A percentile compares a stretch with the other conserved stretches of the same genome.
phyloP scores from a whole-genome alignment of 306 rosid species.

The Purshia tridentata region DNA sequence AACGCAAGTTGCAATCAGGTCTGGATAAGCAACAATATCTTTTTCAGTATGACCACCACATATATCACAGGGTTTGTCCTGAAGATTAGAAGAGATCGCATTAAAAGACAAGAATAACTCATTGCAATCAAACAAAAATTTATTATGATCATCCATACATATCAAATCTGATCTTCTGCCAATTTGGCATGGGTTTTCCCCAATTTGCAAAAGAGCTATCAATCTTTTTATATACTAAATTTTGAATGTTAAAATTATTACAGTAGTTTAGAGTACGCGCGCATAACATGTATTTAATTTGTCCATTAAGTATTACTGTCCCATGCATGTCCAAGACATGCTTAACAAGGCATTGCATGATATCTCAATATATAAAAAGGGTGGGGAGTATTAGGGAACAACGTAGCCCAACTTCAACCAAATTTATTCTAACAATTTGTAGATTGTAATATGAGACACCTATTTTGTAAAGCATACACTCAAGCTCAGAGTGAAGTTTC shows the following conservation, averaged over 20 bases:
- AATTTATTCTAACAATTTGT: not conserved
- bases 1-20: constrained; percentile 39
- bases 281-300: not conserved
- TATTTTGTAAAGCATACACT: not conserved
- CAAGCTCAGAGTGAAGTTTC: not conserved
- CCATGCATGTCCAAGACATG: not conserved
- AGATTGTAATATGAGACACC: not conserved
- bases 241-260: not conserved
- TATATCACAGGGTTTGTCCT: constrained; percentile 51
- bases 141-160: not conserved
- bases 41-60: constrained; percentile 48
- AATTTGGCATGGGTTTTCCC: not conserved
- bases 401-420: not conserved
- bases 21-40: constrained; percentile 37
- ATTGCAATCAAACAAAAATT: not conserved
- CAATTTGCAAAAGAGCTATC: not conserved
- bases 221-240: not conserved
- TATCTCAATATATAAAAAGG: not conserved
- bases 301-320: not conserved
- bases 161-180: not conserved
- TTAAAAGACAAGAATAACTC: not conserved
- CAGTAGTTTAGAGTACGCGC: not conserved
- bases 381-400: too few relatives aligned
- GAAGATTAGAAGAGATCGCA: constrained; percentile 26
- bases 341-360: not conserved